Base-by-base conservation (phyloP, 2,329 filamentous ascomycete species). In the Hypoxylon sp. region DNA sequence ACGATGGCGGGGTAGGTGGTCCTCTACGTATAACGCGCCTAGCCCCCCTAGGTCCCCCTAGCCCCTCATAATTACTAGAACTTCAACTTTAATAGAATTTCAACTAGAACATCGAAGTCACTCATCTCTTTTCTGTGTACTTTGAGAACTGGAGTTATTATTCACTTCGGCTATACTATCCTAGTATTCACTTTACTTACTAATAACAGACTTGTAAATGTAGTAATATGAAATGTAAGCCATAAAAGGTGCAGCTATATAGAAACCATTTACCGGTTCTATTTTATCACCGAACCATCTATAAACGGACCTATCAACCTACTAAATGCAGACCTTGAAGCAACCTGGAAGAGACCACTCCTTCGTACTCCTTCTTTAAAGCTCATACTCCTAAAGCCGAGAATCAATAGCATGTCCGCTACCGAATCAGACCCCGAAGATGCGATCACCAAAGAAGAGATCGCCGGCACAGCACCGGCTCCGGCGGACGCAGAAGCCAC, bases 361-460 rank as follows among this genome's bases (percentile, higher is more conserved):
- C 19, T 17, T 17, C 5, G 19, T 32, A n/a, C 2, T 17, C 10
- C 19, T 32, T n/a, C 19, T 30, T 23, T 13, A 48, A 2, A 56
- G 1, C 2, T 11, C 11, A 11, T 34, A 14, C 9, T 11, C 34
- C 5, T 19, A 10, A 10, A 43, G 14, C n/a, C 30, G 34, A 58
- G 25, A 34, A 45, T 19, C 11, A 51, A 13, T 43, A 65, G 10
- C 13, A 75, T 76, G 75, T 53, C 75, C 9, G 38, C 66, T 1
- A 57, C 57, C 17, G 74, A 74, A 28, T 72, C 72, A 11, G 74
- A 76, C 32, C 28, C 74, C 10, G 77, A 81, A 70, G 80, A 83
- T 73, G 80, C 79, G 6, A 80, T 80, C 57, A 81, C 78, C 0
- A 73, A 78, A 57, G 79, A 82, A 50, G 82, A 83, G 66, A 81